These are phyloP conservation scores for Picochlorum sp. DNA, from an alignment of 139 green algal genomes.

Conservation along the genomic window DNA sequence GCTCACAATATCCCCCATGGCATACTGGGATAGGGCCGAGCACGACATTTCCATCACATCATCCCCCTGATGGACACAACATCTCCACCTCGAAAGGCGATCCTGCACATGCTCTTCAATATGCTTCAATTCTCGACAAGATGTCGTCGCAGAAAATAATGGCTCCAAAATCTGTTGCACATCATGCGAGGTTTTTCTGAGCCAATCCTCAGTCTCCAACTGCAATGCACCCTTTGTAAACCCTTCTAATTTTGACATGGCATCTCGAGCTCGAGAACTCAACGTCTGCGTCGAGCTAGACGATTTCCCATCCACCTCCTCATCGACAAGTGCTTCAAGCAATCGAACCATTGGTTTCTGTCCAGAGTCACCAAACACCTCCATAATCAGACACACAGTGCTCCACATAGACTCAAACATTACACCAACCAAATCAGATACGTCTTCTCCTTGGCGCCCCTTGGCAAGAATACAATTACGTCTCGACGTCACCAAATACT, in stretches of 20 bases:
- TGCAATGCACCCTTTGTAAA: not conserved
- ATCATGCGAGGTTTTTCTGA: not conserved
- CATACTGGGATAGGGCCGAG: not conserved
- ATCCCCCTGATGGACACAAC: not conserved
- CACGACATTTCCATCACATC: conserved; percentile 7
- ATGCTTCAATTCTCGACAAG: not conserved
- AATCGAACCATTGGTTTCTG: too few species aligned
- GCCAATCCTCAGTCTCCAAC: not conserved
- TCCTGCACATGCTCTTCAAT: not conserved
- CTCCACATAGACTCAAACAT: too few species aligned
- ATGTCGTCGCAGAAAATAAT: not conserved
- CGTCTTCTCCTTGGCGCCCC: conserved; percentile 10
- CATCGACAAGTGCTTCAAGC: too few species aligned
- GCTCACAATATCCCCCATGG: not conserved
- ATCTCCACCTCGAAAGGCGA: not conserved
- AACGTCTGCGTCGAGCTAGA: not conserved
- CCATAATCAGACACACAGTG: too few species aligned
- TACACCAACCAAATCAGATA: not conserved
- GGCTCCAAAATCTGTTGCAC: not conserved
- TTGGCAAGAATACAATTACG: conserved; percentile 25
- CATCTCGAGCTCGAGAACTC: not conserved
- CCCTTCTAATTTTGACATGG: not conserved
- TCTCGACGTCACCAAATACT: conserved; percentile 35
- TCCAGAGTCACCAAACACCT: too few species aligned
- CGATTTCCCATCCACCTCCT: too few species aligned